Evolutionary conservation across 2,329 filamentous ascomycete genomes (phyloP), one percentile per base, ranked within the genome.

Genomic region (Curvularia hawaiiensis): DNA sequence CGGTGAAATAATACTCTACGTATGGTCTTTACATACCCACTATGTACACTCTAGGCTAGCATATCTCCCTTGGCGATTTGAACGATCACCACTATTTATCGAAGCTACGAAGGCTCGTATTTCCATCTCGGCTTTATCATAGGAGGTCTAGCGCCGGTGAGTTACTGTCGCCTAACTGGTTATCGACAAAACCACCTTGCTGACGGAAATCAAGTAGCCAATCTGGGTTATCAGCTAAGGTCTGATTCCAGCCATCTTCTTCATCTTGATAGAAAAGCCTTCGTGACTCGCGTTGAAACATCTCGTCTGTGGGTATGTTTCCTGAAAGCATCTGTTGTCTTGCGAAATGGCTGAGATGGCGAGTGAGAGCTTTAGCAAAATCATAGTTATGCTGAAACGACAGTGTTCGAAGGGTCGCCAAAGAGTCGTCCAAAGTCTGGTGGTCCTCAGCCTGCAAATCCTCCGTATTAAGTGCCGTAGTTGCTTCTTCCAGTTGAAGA

Each of bases 241-340:
- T 72, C 45, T 71, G 69, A 47, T 80, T 79, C 79, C 79, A 82
- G 6, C 69, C 61, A 51, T 82, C 80, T 30, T 81, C 78, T 4
- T 68, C 72, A 26, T 73, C 72, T 9, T 79, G 76, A 54, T 79
- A 82, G 2, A 81, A 49, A n/a, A 82, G 71, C 20, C 71, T 67
- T 33, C 80, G 67, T 7, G 80, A 78, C 52, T 81, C 75, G 4
- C 64, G 64, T 62, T 82, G 80, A 31, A 83, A 75, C 78, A 81
- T 80, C 40, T 81, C 79, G 57, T 83, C 80, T 1, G 79, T 80
- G 8, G 79, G 72, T 16, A 78, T 67, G 4, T 79, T 54, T 20
- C 77, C 78, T 33, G 68, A 38, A 24, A 61, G 47, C 58, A 71
- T 70, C 18, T 74, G 71, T 60, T 77, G 72, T 59, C 76, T 74